These are phyloP conservation scores for Sarocladium kiliense DNA, from an alignment of 2,329 filamentous ascomycete genomes.

Conservation along the genomic window DNA sequence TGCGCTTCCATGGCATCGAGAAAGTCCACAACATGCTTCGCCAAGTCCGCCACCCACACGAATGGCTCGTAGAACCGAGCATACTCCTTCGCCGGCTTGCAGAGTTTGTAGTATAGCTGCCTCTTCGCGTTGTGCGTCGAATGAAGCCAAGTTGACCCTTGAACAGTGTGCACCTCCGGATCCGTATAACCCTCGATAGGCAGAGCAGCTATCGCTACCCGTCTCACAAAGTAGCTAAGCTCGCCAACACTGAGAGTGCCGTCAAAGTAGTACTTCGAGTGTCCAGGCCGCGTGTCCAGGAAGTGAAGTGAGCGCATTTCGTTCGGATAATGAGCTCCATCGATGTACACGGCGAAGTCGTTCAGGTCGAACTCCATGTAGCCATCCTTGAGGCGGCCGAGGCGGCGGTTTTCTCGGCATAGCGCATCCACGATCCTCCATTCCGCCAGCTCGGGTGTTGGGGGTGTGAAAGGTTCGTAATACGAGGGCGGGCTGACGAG, in stretches of 20 bases:
- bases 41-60: conserved; percentile 64
- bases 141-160: conserved; percentile 58
- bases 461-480: conserved; percentile 26
- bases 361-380: conserved; percentile 48
- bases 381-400: conserved; percentile 15
- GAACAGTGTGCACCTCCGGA: conserved; percentile 38
- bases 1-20: conserved; percentile 32
- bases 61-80: conserved; percentile 56
- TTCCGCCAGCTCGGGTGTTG: conserved; percentile 19
- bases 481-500: conserved; percentile 14
- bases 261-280: conserved; percentile 48
- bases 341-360: conserved; percentile 53
- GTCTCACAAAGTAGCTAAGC: conserved; percentile 44
- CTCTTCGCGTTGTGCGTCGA: conserved; percentile 38
- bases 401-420: conserved; percentile 8
- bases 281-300: conserved; percentile 32
- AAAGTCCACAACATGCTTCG: conserved; percentile 69
- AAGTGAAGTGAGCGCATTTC: conserved; percentile 54
- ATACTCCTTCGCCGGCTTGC: conserved; percentile 55
- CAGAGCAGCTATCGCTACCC: conserved; percentile 50
- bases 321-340: conserved; percentile 26
- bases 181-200: conserved; percentile 63
- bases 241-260: conserved; percentile 48
- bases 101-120: conserved; percentile 60
- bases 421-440: conserved; percentile 8